These are phyloP conservation scores for Leonotis leonurus DNA, from an alignment of 257 asterid genomes.

Conservation along the genomic window DNA sequence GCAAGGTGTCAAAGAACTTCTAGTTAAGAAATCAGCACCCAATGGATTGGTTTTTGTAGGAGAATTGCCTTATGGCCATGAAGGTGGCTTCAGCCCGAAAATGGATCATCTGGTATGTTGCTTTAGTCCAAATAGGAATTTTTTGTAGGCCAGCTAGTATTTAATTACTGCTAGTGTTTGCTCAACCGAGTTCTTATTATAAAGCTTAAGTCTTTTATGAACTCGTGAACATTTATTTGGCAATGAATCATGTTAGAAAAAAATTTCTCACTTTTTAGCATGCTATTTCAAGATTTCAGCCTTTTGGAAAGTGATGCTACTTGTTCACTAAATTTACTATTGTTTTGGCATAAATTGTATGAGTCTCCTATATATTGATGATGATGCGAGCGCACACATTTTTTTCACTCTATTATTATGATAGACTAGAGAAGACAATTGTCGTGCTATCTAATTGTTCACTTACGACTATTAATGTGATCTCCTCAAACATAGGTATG, in stretches of 20 bases:
- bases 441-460: neutral
- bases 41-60: conserved; percentile 85
- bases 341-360: neutral
- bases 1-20: conserved; percentile 83
- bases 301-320: neutral
- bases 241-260: neutral
- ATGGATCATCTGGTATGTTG: conserved; percentile 95
- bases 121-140: neutral
- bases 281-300: neutral
- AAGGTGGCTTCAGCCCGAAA: conserved; percentile 77
- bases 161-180: too few species aligned
- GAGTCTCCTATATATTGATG: neutral
- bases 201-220: neutral
- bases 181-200: neutral
- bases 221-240: neutral
- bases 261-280: neutral
- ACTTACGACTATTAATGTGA: conserved; percentile 2
- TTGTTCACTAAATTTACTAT: neutral
- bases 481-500: conserved; percentile 50
- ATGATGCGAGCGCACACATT: neutral
- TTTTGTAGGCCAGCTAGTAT: neutral
- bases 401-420: neutral
- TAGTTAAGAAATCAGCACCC: conserved; percentile 72
- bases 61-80: conserved; percentile 76
- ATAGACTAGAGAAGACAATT: conserved; percentile 7